These are phyloP conservation scores for Globisporangium lucens DNA, from an alignment of 352 stramenopile species.

Conservation along the genomic window DNA sequence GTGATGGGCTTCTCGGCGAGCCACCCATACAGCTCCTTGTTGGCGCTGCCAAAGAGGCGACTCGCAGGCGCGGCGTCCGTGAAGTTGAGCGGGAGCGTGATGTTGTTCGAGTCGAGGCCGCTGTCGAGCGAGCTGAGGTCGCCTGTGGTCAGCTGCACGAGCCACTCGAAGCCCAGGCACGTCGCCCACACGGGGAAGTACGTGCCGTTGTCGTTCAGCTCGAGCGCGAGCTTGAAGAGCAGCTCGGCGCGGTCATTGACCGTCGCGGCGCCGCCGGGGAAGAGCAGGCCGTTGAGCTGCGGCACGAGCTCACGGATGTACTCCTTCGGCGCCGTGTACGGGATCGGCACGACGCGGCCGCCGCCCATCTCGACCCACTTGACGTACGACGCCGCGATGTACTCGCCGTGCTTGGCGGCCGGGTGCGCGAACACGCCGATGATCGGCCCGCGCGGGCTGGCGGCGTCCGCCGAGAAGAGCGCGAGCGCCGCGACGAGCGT, in stretches of 20 bases:
- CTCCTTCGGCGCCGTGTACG: not conserved
- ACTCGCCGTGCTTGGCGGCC: conserved; percentile 60
- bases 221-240: not conserved
- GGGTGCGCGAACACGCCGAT: conserved; percentile 9
- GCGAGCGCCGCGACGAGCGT: not conserved
- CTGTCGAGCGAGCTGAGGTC: not conserved
- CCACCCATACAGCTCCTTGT: not conserved
- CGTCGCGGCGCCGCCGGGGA: not conserved
- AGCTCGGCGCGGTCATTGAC: not conserved
- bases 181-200: not conserved
- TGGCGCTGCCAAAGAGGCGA: not conserved
- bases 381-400: conserved; percentile 42
- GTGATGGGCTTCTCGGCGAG: not conserved
- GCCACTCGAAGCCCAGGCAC: not conserved
- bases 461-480: not conserved
- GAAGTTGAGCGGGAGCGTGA: not conserved
- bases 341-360: not conserved
- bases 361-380: not conserved
- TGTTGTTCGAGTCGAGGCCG: not conserved
- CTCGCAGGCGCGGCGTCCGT: not conserved
- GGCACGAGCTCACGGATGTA: not conserved
- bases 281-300: not conserved
- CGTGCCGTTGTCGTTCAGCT: not conserved
- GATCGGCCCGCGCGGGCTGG: not conserved
- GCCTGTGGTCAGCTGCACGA: not conserved